Conservation (phyloP, 768 basidiomycete species). For the Rhodocollybia butyracea region DNA sequence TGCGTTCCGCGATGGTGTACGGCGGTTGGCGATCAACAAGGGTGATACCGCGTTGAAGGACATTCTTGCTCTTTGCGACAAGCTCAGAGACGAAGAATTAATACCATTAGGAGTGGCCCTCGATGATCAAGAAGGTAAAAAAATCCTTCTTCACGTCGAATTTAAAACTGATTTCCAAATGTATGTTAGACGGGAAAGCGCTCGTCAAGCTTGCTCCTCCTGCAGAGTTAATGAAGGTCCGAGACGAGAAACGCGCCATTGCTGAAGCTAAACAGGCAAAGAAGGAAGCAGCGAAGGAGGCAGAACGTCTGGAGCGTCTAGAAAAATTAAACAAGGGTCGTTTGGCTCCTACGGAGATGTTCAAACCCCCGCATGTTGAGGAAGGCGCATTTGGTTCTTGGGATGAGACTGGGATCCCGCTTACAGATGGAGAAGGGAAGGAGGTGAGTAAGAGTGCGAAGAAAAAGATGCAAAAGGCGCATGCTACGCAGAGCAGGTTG, state of each 20-base stretch:
- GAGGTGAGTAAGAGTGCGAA: conserved; percentile 77
- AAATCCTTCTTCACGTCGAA: neutral
- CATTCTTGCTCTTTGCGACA: conserved; percentile 84
- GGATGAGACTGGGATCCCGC: conserved; percentile 82
- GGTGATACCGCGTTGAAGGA: conserved; percentile 66
- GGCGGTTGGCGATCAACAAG: conserved; percentile 75
- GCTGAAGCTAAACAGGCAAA: conserved; percentile 74
- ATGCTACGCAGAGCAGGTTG: conserved; percentile 67
- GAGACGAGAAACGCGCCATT: conserved; percentile 84
- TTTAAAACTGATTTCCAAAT: too few species aligned
- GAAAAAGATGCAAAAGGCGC: conserved; percentile 79
- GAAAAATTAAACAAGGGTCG: conserved; percentile 87
- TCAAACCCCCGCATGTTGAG: conserved; percentile 75
- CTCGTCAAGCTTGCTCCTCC: conserved; percentile 90
- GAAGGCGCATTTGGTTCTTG: conserved; percentile 78
- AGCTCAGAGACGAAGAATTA: conserved; percentile 84
- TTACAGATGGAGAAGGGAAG: conserved; percentile 79
- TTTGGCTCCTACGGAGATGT: conserved; percentile 70
- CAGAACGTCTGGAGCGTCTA: conserved; percentile 62
- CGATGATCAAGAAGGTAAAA: conserved; percentile 90
- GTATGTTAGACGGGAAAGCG: conserved; percentile 77
- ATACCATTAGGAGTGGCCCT: conserved; percentile 94
- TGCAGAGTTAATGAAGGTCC: conserved; percentile 72
- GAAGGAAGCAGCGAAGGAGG: conserved; percentile 68
- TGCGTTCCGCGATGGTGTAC: conserved; percentile 87